phyloP scores from a whole-genome alignment of 345 rosid species.

The Linum tenue region DNA sequence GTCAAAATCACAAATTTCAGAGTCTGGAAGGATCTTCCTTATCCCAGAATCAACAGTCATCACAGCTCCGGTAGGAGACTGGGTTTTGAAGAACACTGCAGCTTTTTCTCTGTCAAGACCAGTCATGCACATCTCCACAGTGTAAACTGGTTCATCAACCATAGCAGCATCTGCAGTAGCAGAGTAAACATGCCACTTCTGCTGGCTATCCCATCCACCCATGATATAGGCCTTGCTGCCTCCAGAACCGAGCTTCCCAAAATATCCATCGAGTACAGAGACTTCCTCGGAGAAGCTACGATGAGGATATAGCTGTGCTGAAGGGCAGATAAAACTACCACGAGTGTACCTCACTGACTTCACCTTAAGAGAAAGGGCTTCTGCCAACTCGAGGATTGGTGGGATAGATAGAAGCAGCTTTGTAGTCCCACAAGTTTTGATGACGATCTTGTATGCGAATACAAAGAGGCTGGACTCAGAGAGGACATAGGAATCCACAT shows the following conservation, averaged over 20 bases:
- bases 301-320: constrained; percentile 60
- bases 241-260: constrained; percentile 40
- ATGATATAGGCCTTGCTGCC: constrained; percentile 52
- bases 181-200: constrained; percentile 78
- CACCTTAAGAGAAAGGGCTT: constrained; percentile 39
- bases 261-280: constrained; percentile 51
- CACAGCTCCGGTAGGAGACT: constrained; percentile 35
- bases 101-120: constrained; percentile 51
- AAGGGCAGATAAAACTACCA: constrained; percentile 63
- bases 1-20: constrained; percentile 63
- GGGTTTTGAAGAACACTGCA: constrained; percentile 51
- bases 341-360: constrained; percentile 56
- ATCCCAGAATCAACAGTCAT: constrained; percentile 61
- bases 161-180: constrained; percentile 29
- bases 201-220: constrained; percentile 39
- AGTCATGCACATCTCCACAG: constrained; percentile 89
- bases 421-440: constrained; percentile 88
- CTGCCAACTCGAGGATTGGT: constrained; percentile 48
- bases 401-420: constrained; percentile 64
- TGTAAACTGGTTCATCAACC: constrained; percentile 27
- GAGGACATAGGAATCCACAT: constrained; percentile 64
- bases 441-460: constrained; percentile 65
- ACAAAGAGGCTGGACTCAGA: constrained; percentile 84
- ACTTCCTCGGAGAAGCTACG: constrained; percentile 75
- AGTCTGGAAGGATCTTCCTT: constrained; percentile 57